Evolutionary conservation across 148 eudicot species (phyloP).

Genomic region (Drosera capensis): DNA sequence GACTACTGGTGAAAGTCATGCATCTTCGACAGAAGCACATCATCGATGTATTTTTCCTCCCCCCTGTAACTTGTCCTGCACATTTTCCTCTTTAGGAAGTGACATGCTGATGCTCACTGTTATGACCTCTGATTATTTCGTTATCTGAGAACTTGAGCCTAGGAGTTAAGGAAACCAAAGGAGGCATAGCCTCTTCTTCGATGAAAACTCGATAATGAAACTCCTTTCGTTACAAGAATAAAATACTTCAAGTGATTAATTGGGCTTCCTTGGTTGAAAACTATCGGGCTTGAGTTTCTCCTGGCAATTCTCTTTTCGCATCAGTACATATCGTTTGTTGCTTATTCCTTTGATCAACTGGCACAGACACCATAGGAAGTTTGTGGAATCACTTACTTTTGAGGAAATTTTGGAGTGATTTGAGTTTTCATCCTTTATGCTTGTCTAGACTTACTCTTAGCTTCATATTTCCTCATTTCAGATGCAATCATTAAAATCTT

Average conservation of each 20-base stretch:
- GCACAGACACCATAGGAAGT: background rate
- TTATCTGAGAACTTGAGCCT: too few relatives aligned
- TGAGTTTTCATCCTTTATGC: too few relatives aligned
- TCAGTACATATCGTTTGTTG: background rate
- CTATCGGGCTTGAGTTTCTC: background rate
- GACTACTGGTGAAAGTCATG: constrained; percentile 25
- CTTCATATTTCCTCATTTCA: too few relatives aligned
- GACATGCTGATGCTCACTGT: background rate
- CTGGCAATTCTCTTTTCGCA: background rate
- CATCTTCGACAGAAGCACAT: constrained; percentile 1
- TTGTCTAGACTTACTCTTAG: too few relatives aligned
- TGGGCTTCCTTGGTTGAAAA: background rate
- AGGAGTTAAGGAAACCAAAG: too few relatives aligned
- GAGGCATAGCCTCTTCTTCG: too few relatives aligned
- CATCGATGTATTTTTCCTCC: background rate
- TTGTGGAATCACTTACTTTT: background rate
- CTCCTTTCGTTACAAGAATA: background rate
- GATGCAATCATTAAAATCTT: too few relatives aligned
- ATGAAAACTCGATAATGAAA: background rate
- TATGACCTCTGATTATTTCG: too few relatives aligned
- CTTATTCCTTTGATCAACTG: background rate
- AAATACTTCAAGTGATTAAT: background rate
- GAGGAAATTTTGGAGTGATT: too few relatives aligned
- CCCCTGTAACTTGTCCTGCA: background rate
- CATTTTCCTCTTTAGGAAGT: background rate